phyloP scores from a whole-genome alignment of 73 alveolate species.

The Tetrahymena borealis region DNA sequence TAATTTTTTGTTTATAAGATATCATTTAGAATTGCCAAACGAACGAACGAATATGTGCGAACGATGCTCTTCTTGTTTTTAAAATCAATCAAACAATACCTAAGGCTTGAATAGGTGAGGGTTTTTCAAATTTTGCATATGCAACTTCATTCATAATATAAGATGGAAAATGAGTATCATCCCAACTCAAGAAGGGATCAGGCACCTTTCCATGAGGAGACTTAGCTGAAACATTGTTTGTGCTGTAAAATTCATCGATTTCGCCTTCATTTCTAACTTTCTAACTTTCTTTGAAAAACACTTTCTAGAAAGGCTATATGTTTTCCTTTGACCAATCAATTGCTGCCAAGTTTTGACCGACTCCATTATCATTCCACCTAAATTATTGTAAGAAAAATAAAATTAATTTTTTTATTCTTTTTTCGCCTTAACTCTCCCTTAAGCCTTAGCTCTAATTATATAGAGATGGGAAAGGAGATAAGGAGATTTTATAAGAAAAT shows the following conservation, averaged over 20 bases:
- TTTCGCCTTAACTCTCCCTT: not conserved
- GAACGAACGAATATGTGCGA: not conserved
- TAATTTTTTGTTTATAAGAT: not conserved
- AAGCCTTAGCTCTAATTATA: not conserved
- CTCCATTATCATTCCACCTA: slow-evolving; percentile 3
- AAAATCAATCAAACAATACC: not conserved
- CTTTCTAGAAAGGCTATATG: not conserved
- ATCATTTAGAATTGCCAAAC: not conserved
- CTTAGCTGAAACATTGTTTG: not conserved
- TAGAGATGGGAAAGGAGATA: not conserved
- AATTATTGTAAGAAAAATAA: not conserved
- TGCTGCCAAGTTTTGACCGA: not conserved
- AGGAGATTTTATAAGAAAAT: not conserved
- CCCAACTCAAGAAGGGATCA: not conserved
- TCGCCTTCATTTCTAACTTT: not conserved
- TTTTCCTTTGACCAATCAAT: not conserved
- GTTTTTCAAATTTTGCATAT: not conserved
- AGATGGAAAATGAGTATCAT: not conserved
- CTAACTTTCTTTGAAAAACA: not conserved
- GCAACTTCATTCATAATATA: not conserved
- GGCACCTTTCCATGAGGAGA: not conserved
- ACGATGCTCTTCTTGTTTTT: not conserved
- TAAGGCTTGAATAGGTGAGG: not conserved
- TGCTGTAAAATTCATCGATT: not conserved
- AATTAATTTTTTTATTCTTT: not conserved